phyloP scores from a whole-genome alignment of 1,139 yeast genomes.

The Pichia sp. region DNA sequence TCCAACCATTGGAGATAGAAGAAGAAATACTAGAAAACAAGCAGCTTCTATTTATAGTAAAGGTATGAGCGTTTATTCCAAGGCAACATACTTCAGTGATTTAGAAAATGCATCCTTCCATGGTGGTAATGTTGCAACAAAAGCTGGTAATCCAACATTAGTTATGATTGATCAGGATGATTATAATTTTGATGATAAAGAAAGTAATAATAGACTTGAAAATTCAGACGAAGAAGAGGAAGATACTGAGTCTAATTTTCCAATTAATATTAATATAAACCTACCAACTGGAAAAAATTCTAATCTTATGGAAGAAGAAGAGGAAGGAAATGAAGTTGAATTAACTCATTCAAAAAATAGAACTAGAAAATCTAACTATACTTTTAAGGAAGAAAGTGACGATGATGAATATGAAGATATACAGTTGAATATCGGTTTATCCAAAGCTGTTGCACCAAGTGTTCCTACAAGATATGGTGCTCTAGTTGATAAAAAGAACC shows the following conservation, averaged over 20 bases:
- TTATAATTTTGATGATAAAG: slow-evolving; percentile 41
- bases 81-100: slow-evolving; percentile 49
- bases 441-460: neutral
- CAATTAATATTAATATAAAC: slow-evolving; percentile 5
- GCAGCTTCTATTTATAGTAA: slow-evolving; percentile 25
- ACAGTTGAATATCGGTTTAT: slow-evolving; percentile 2
- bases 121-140: slow-evolving; percentile 56
- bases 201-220: neutral
- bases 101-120: slow-evolving; percentile 51
- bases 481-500: slow-evolving; percentile 8
- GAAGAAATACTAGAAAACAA: slow-evolving; percentile 14
- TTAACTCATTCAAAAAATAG: neutral
- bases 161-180: slow-evolving; percentile 51
- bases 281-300: slow-evolving; percentile 19
- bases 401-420: slow-evolving; percentile 1
- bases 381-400: slow-evolving; percentile 4
- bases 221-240: neutral
- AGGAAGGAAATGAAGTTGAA: slow-evolving; percentile 15
- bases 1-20: slow-evolving; percentile 4
- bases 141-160: slow-evolving; percentile 56
- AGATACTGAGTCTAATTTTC: neutral
- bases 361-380: neutral
- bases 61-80: slow-evolving; percentile 45
- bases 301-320: slow-evolving; percentile 25
- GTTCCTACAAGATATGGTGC: slow-evolving; percentile 15